Evolutionary conservation across 2,329 filamentous ascomycete species (phyloP), one percentile per base, ranked within the genome.

Genomic region (Pyrenochaeta sp.): DNA sequence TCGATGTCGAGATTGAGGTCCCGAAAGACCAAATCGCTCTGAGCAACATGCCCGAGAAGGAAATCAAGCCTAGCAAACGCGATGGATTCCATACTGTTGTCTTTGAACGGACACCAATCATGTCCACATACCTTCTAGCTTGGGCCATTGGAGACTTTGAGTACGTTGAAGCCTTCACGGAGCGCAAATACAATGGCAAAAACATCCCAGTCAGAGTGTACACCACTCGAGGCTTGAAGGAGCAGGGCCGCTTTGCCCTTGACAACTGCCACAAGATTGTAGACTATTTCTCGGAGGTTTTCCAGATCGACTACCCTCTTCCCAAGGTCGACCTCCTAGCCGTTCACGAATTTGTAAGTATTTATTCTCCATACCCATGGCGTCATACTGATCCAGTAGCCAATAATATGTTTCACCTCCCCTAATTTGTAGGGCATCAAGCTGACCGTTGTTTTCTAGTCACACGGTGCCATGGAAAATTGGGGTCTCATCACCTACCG

Each of bases 131-230:
- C 72, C 84, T 97, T 15, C 77, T 97, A 36, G 93, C 93, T 9
- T 96, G 94, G 94, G 92, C 93, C 15, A 83, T 96, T 51, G 94
- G 94, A 45, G 93, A 99, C 71, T 97, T 99, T 54, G 93, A 97
- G 73, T 96, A 96, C 62, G 85, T 97, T 41, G 94, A 99, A 75
- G 89, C 88, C 39, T 88, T 89, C 67, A 99, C 94, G 3, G 82
- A 90, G 65, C 86, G 93, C 60, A 86, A 88, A 70, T 97, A 99
- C 75, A 89, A 95, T 48, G 93, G 91, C 65, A 91, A 92, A 77
- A 86, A 84, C 65, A 83, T 99, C 22, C 94, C 94, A 13, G 93
- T 97, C 40, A 87, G 94, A 53, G 92, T 99, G 22, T 99, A 97
- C 74, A 96, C 93, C 1, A 97, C 93, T 7, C 87, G 86, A 51